Evolutionary conservation across 306 rosid genomes (phyloP), one percentile per base, ranked within the genome.

Genomic region (Cajanus cajan): DNA sequence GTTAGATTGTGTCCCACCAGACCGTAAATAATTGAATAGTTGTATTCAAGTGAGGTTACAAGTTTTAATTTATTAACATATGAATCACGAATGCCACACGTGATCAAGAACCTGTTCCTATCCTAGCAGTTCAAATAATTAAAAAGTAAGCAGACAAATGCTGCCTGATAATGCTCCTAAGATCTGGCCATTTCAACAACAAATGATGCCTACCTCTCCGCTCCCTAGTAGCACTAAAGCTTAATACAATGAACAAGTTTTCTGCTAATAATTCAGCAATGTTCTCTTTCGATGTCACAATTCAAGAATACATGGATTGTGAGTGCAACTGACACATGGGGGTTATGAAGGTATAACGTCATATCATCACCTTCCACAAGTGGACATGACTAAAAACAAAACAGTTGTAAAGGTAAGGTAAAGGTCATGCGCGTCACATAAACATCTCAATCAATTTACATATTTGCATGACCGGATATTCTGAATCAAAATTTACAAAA

Each of bases 371-470:
- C 71, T 82, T 74, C 65, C 59, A 55, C 68, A 52, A 52, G 69
- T 74, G 47, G 68, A 47, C 55, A 77, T 62, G 76, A 65, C 76
- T 82, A 40, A 41, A 43, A 69, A 39, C 15, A 63, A 5, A 59
- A 62, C 71, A 75, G 71, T 58, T 55, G 80, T 45, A 40, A 51
- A 36, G 69, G 25, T 63, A 33, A 25, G 48, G 64, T 22, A 24
- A 57, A n/a, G 63, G 9, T 18, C 39, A 22, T 59, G 24, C 33
- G 28, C 21, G 34, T 79, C 80, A 58, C 82, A 73, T 55, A 76
- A 62, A 61, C 16, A 77, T 83, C 76, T 77, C 79, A 73, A 68
- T 74, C 48, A 83, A 83, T 83, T 51, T 83, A 80, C 85, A 82
- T 61, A 36, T 24, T 78, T 72, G 80, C 61, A 40, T 71, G 31